Base-by-base conservation (phyloP, 1,284 basidiomycete genomes). In the Vanrija sp. region DNA sequence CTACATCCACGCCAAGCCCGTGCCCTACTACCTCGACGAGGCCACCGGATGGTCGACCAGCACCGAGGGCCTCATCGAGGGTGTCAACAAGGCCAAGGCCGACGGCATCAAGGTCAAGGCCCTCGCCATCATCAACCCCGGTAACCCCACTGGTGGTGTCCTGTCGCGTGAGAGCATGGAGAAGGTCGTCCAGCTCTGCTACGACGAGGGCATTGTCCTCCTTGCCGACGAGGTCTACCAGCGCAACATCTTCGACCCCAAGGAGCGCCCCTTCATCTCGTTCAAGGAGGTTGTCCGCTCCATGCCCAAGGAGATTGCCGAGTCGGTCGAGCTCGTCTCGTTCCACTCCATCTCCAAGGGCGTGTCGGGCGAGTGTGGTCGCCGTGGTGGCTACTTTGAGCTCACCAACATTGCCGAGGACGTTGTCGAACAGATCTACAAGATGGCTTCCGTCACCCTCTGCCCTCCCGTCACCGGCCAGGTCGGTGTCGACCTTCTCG, bases 341-440 rank as follows among this genome's bases (percentile, higher is more conserved):
- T 96, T 95, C 85, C 93, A 97, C 80, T 92, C 89, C 51, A 93
- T 93, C 72, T 93, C 89, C 53, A 97, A 97, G 78, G 93, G 93
- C 55, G 89, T 95, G 59, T 85, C 84, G 43, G 93, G 93, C 61
- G 93, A 97, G 78, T 97, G 93, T 73, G 93, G 93, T 14, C 82
- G 93, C 38, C 83, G 93, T 52, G 93, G 93, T 40, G 93, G 93
- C 3, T 97, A 95, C 80, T 93, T 94, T 71, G 93, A 97, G 77
- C 84, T 85, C 70, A 82, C 83, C 62, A 96, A 97, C 78, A 80
- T 97, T 63, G 71, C 80, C 16, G 78, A 84, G 12, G 86, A 90
- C 21, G 82, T 95, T 58, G 79, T 87, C 59, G 89, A 88, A 34
- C 83, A 90, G 71, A 84, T 96, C 57, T 96, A 96, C 82, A 97